Evolutionary conservation across 73 alveolate genomes (phyloP).

Genomic region (Paramecium pentaurelia): DNA sequence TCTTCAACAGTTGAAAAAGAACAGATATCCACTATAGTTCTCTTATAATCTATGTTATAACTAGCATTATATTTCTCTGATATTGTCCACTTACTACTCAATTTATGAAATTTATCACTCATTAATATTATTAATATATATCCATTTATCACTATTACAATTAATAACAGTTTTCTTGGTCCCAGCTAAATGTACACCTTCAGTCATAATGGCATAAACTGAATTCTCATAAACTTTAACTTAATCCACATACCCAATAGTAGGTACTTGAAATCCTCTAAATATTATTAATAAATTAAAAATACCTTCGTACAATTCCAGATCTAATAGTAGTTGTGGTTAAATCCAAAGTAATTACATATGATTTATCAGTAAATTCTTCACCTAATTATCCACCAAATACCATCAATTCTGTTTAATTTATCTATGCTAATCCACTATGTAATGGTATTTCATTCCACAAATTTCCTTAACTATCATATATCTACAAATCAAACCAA

Average conservation of each 20-base stretch:
- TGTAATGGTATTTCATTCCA: not conserved
- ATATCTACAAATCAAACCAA: slow-evolving; percentile 25
- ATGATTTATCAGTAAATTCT: not conserved
- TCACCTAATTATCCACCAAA: slow-evolving; percentile 27
- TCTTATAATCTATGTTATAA: not conserved
- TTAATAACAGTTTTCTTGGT: not conserved
- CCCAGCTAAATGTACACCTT: not conserved
- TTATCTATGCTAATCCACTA: not conserved
- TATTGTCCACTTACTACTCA: not conserved
- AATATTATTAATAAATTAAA: not conserved
- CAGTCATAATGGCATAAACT: not conserved
- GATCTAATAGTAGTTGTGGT: not conserved
- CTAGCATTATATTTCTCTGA: not conserved
- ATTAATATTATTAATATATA: slow-evolving; percentile 5
- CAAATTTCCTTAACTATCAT: not conserved
- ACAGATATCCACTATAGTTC: not conserved
- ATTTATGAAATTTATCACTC: slow-evolving; percentile 40
- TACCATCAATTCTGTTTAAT: not conserved
- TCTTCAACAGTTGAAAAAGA: slow-evolving; percentile 10
- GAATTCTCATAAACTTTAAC: not conserved
- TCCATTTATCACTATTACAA: not conserved
- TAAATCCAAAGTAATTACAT: not conserved
- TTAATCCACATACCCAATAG: not conserved
- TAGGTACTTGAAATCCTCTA: not conserved
- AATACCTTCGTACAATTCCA: not conserved